Evolutionary conservation across 2,329 filamentous ascomycete species (phyloP).

Genomic region (Fusarium brevicatenulatum): DNA sequence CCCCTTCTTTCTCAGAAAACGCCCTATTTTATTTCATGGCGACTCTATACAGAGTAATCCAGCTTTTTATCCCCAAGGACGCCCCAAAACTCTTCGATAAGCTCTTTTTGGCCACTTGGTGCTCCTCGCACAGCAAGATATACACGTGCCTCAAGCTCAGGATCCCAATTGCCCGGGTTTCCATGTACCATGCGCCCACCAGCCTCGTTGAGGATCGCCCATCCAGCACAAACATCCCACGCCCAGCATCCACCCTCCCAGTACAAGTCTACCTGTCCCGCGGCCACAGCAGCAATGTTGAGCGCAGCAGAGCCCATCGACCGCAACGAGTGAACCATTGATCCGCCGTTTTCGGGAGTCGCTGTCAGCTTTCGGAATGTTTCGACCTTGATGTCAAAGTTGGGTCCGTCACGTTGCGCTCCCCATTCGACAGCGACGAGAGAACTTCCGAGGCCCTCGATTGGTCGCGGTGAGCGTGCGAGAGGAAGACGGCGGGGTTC

Average conservation of each 20-base stretch:
- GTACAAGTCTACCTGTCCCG: slow-evolving; percentile 76
- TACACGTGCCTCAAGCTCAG: slow-evolving; percentile 65
- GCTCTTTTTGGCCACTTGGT: slow-evolving; percentile 66
- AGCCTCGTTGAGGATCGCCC: slow-evolving; percentile 79
- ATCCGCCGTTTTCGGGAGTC: slow-evolving; percentile 69
- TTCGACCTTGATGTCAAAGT: slow-evolving; percentile 75
- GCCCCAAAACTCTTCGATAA: slow-evolving; percentile 72
- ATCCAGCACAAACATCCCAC: slow-evolving; percentile 86
- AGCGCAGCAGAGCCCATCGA: slow-evolving; percentile 77
- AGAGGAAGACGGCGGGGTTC: slow-evolving; percentile 54
- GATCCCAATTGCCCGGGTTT: slow-evolving; percentile 78
- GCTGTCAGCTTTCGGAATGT: slow-evolving; percentile 72
- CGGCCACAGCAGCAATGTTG: slow-evolving; percentile 78
- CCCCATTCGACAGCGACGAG: slow-evolving; percentile 82
- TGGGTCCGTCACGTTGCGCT: slow-evolving; percentile 71
- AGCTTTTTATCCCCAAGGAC: slow-evolving; percentile 65
- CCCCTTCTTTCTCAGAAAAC: not conserved
- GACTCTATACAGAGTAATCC: slow-evolving; percentile 54
- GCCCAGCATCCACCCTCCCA: slow-evolving; percentile 89
- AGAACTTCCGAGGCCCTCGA: slow-evolving; percentile 69
- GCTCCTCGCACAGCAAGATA: slow-evolving; percentile 73
- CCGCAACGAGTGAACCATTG: slow-evolving; percentile 81
- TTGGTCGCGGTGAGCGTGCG: slow-evolving; percentile 60
- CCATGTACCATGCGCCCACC: slow-evolving; percentile 78
- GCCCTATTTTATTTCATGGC: not conserved